Conservation (phyloP, 1,284 basidiomycete species). For the Bondarzewia mesenterica region DNA sequence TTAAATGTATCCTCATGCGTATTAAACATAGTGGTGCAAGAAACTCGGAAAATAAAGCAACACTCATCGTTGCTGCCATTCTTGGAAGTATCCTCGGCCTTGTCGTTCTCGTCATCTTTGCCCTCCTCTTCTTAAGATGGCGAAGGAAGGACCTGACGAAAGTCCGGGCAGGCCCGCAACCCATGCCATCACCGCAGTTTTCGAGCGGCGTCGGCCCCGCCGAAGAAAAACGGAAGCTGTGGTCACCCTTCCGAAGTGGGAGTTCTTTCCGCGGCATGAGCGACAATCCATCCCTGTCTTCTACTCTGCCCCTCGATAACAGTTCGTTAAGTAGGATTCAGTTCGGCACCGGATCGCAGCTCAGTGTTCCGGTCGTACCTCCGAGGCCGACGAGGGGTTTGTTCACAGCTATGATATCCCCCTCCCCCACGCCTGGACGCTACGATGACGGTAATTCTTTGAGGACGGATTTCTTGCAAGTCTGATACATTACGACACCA, state of each 20-base stretch:
- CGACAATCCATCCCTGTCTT: no score
- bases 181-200: not conserved
- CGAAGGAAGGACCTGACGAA: not conserved
- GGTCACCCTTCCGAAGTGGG: no score
- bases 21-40: not conserved
- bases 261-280: no score
- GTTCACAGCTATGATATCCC: not conserved
- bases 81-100: not conserved
- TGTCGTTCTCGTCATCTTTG: not conserved
- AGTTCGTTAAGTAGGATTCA: no score
- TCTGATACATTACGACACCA: not conserved
- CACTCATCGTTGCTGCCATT: not conserved
- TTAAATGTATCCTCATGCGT: no score
- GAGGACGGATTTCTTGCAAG: slow-evolving; percentile 2
- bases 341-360: not conserved
- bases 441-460: not conserved
- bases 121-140: not conserved
- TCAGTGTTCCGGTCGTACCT: not conserved
- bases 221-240: no score
- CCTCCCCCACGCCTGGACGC: not conserved
- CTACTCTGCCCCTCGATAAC: no score
- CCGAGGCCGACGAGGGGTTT: not conserved
- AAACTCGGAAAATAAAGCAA: not conserved
- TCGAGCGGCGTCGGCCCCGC: not conserved
- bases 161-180: not conserved